Conservation (phyloP, 2,329 filamentous ascomycete genomes). For the Colletotrichum lini region DNA sequence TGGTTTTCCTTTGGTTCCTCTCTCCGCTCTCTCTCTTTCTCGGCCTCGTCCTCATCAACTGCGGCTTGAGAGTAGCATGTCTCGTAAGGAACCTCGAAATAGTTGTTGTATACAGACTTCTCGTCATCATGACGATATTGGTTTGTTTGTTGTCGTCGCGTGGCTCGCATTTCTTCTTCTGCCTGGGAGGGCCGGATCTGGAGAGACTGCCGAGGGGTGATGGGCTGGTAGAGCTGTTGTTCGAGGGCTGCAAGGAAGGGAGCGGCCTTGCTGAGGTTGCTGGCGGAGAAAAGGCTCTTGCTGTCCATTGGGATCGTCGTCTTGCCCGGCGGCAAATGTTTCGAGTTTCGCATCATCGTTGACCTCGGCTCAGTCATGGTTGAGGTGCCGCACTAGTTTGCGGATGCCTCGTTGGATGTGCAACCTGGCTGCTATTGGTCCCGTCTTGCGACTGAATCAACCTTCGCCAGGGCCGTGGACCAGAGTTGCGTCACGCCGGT, state of each 20-base stretch:
- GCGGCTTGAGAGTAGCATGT: not conserved
- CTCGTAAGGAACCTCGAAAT: conserved; percentile 13
- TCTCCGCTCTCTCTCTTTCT: too few species aligned
- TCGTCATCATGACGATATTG: not conserved
- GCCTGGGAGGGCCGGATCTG: not conserved
- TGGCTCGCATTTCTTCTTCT: not conserved
- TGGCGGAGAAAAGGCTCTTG: not conserved
- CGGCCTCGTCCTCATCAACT: not conserved
- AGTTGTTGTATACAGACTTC: not conserved
- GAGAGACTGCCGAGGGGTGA: not conserved
- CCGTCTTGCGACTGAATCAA: not conserved
- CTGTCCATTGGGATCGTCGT: not conserved
- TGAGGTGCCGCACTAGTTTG: too few species aligned
- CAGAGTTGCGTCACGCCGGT: not conserved
- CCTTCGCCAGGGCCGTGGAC: not conserved
- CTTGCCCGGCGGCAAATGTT: not conserved
- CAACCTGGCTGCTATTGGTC: too few species aligned
- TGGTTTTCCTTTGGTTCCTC: too few species aligned
- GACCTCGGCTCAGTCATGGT: not conserved
- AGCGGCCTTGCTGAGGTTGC: conserved; percentile 9
- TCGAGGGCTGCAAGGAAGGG: conserved; percentile 13
- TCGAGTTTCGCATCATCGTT: not conserved
- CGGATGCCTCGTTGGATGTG: not conserved
- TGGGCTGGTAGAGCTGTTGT: conserved; percentile 18
- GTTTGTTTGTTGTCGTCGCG: not conserved